Conservation (phyloP, 2,329 filamentous ascomycete genomes). For the Apiospora phragmitis region DNA sequence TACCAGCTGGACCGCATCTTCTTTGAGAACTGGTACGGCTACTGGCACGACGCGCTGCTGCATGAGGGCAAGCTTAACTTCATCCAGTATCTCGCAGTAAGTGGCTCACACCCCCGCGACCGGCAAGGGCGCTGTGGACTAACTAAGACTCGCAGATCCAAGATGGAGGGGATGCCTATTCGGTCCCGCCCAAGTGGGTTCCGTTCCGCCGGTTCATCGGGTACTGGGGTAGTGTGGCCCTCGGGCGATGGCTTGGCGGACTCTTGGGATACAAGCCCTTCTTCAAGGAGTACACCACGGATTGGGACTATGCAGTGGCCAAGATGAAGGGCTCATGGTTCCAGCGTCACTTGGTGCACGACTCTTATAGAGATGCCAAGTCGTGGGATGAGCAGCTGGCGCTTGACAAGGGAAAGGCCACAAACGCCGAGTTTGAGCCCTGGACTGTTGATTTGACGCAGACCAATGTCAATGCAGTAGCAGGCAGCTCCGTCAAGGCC, state of each 20-base stretch:
- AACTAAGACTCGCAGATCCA: not conserved
- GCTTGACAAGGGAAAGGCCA: not conserved
- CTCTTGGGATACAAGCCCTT: conserved; percentile 38
- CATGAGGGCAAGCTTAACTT: conserved; percentile 27
- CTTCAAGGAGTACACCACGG: conserved; percentile 35
- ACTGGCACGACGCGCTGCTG: conserved; percentile 31
- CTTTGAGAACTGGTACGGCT: conserved; percentile 40
- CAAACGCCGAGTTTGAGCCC: not conserved
- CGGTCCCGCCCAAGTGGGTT: conserved; percentile 29
- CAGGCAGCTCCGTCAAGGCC: not conserved
- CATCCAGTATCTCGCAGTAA: conserved; percentile 34
- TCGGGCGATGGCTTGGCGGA: conserved; percentile 37
- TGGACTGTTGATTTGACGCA: not conserved
- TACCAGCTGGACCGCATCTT: conserved; percentile 35
- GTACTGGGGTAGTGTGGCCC: conserved; percentile 25
- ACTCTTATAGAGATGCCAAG: not conserved
- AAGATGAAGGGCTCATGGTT: conserved; percentile 32
- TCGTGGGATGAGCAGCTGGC: not conserved
- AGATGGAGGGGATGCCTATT: conserved; percentile 20
- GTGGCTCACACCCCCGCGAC: not conserved
- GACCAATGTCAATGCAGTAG: not conserved
- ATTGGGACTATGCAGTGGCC: conserved; percentile 35
- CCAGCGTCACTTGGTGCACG: conserved; percentile 16
- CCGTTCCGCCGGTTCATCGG: conserved; percentile 31
- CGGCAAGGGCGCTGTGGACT: too few relatives aligned